Conservation (phyloP, 2,329 filamentous ascomycete species). For the Trichoderma koningiopsis region DNA sequence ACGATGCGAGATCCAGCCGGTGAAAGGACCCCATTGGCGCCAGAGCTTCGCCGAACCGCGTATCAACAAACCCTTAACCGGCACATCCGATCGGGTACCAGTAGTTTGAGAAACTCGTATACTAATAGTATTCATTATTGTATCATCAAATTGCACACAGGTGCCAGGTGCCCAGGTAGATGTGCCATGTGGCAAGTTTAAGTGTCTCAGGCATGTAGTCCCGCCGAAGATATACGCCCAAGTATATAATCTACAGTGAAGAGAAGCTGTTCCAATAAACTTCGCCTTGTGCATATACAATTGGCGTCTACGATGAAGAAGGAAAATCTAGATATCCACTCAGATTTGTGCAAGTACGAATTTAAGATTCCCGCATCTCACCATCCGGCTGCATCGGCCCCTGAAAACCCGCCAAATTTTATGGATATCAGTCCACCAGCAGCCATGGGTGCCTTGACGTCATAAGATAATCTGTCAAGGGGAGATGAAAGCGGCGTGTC, state of each 20-base stretch:
- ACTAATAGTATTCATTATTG: background rate
- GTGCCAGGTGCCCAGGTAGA: background rate
- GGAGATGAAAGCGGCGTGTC: background rate
- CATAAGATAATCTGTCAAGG: background rate
- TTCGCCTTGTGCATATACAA: background rate
- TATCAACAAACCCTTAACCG: background rate
- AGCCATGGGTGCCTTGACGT: background rate
- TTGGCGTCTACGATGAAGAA: background rate
- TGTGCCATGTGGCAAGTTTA: background rate
- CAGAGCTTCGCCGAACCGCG: background rate
- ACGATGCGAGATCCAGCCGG: conserved; percentile 7
- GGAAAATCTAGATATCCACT: background rate
- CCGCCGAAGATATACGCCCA: background rate
- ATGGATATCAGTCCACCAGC: background rate
- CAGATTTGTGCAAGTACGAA: background rate
- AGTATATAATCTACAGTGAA: background rate
- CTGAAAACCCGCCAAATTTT: background rate
- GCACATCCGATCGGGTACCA: background rate
- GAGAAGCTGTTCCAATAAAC: background rate
- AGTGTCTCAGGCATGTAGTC: background rate
- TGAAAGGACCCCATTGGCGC: background rate
- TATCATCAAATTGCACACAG: background rate
- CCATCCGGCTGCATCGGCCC: conserved; percentile 1
- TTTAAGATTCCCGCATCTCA: background rate
- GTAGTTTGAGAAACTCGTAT: background rate